Base-by-base conservation (phyloP, 495 filamentous ascomycete genomes). In the Penicillium canescens region DNA sequence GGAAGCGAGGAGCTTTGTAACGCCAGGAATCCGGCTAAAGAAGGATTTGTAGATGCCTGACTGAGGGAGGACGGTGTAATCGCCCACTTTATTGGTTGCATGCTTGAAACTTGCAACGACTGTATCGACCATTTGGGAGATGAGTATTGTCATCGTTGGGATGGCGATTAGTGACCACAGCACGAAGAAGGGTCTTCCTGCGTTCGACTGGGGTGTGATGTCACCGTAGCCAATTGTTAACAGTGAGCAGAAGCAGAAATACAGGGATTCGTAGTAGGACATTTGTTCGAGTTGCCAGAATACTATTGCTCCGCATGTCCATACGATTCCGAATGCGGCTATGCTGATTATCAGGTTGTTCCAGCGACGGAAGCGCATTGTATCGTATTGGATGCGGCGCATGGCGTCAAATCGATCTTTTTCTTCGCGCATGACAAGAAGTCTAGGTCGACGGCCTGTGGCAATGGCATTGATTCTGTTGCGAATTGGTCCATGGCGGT, bases 221-320 rank as follows among this genome's bases (percentile, higher is more conserved):
- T 96, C 91, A 0, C 92, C 92, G 65, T 96, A 98, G 1, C 93
- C 92, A 50, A 98, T 91, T 0, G 92, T 96, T 5, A 95, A 72
- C 28, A 96, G 79, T 5, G 86, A 85, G 37, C 85, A 83, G 66
- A 92, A 96, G 23, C 86, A 75, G 67, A 96, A 96, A 69, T 96
- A 96, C 18, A 96, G 71, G 0, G 82, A 75, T 13, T 88, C 74
- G 53, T 94, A 95, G 59, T 96, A 97, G 0, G 76, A 72, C 33
- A 73, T 60, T 8, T 65, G 59, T 57, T 89, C 86, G 1, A 82
- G 63, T 38, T 42, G 36, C 71, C 75, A 80, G 65, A 97, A 96
- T n/a, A 92, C 79, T 16, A 82, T 77, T 2, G 92, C 92, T 9
- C 92, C 93, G 2, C 86, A 79, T 16, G 91, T 79, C 92, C 92